phyloP scores from a whole-genome alignment of 2,329 filamentous ascomycete species.

The Xylaria sp. region DNA sequence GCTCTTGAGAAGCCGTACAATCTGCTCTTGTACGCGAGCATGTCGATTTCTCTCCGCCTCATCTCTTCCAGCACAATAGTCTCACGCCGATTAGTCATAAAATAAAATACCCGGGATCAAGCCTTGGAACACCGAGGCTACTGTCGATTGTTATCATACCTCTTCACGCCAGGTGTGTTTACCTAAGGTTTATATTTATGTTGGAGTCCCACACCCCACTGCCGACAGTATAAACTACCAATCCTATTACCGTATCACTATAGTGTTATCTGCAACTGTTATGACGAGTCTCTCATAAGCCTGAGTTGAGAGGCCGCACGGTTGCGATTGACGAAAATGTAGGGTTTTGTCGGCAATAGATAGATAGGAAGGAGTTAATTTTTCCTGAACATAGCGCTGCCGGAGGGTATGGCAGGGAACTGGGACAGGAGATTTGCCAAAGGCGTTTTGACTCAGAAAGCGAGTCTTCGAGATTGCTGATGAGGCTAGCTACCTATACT shows the following conservation, averaged over 20 bases:
- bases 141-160: not conserved
- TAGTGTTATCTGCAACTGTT: not conserved
- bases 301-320: not conserved
- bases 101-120: not conserved
- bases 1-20: slow-evolving; percentile 36
- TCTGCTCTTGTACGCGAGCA: slow-evolving; percentile 15
- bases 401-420: slow-evolving; percentile 37
- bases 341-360: slow-evolving; percentile 25
- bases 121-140: not conserved
- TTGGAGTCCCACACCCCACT: not conserved
- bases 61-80: not conserved
- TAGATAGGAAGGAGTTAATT: slow-evolving; percentile 37
- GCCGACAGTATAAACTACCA: slow-evolving; percentile 2
- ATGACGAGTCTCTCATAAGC: slow-evolving; percentile 3
- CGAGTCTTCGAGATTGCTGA: slow-evolving; percentile 37
- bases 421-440: slow-evolving; percentile 37
- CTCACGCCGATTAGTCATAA: not conserved
- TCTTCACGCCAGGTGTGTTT: slow-evolving; percentile 1
- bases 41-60: not conserved
- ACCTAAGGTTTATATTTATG: not conserved
- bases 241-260: slow-evolving; percentile 3
- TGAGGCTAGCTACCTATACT: slow-evolving; percentile 24
- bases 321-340: slow-evolving; percentile 28
- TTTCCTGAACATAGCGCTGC: slow-evolving; percentile 42
- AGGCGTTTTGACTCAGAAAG: slow-evolving; percentile 32